phyloP scores from a whole-genome alignment of 495 filamentous ascomycete species.

The Penicillium cosmopolitanum region DNA sequence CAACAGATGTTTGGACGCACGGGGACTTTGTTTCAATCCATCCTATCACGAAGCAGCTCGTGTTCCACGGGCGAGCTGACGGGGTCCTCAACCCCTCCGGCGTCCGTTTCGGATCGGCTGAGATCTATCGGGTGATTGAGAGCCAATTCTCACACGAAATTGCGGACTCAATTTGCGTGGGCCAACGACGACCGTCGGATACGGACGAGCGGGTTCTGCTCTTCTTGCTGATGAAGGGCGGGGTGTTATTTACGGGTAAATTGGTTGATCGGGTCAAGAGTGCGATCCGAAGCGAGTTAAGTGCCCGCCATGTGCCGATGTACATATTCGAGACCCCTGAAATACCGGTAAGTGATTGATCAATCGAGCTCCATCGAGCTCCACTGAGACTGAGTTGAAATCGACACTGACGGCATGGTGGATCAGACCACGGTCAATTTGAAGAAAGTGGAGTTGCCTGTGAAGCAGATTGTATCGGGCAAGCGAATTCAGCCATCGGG shows the following conservation, averaged over 20 bases:
- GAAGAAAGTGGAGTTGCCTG: constrained; percentile 84
- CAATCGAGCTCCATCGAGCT: constrained; percentile 3
- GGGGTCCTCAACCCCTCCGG: constrained; percentile 80
- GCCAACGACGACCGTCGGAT: constrained; percentile 69
- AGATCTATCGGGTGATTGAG: constrained; percentile 78
- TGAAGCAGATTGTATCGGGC: constrained; percentile 83
- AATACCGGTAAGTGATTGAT: constrained; percentile 66
- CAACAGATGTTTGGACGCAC: constrained; percentile 71
- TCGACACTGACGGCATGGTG: constrained; percentile 2
- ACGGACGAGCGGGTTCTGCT: constrained; percentile 65
- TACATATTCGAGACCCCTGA: constrained; percentile 79
- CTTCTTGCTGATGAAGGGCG: constrained; percentile 44
- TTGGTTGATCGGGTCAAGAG: constrained; percentile 64
- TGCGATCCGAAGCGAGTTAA: constrained; percentile 64
- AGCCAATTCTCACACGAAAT: constrained; percentile 62
- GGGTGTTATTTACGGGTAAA: constrained; percentile 53
- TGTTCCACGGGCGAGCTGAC: constrained; percentile 75
- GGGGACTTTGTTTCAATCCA: constrained; percentile 77
- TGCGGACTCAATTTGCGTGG: constrained; percentile 73
- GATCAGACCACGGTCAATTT: constrained; percentile 75
- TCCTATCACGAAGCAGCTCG: constrained; percentile 64
- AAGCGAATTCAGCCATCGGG: constrained; percentile 73
- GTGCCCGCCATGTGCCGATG: constrained; percentile 74
- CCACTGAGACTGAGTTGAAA: constrained; percentile 13
- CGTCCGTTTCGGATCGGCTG: constrained; percentile 76